Conservation (phyloP, 768 basidiomycete genomes). For the Lactarius quietus region DNA sequence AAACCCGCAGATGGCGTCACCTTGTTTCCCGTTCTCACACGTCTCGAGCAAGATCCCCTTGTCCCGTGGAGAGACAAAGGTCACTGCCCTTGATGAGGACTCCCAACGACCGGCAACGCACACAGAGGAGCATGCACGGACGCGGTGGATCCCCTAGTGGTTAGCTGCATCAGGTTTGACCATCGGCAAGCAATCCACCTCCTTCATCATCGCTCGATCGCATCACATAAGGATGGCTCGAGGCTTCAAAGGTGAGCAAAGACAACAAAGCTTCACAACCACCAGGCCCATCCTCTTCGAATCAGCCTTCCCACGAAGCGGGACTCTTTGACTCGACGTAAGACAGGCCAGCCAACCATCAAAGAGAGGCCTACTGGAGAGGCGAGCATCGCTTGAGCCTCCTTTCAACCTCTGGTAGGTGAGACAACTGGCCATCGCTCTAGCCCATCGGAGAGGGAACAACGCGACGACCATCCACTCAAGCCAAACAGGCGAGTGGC, state of each 20-base stretch:
- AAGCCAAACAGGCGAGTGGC: too few relatives aligned
- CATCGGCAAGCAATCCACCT: slow-evolving; percentile 40
- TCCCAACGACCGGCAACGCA: slow-evolving; percentile 26
- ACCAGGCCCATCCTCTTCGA: slow-evolving; percentile 23
- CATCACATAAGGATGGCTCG: slow-evolving; percentile 25
- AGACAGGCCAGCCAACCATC: slow-evolving; percentile 11
- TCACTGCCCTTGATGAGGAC: slow-evolving; percentile 32
- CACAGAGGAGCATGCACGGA: neutral
- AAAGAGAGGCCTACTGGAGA: slow-evolving; percentile 13
- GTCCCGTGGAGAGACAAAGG: slow-evolving; percentile 30
- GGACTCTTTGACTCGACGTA: slow-evolving; percentile 10
- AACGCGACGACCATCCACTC: too few relatives aligned
- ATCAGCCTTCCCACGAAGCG: slow-evolving; percentile 20
- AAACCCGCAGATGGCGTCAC: too few relatives aligned
- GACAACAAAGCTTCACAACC: neutral
- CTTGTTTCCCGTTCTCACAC: too few relatives aligned
- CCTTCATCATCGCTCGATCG: slow-evolving; percentile 28
- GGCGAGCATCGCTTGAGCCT: slow-evolving; percentile 10
- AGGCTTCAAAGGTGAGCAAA: slow-evolving; percentile 19
- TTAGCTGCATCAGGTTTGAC: slow-evolving; percentile 36
- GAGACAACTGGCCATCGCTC: too few relatives aligned
- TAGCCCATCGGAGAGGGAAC: too few relatives aligned
- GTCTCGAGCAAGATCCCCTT: slow-evolving; percentile 36
- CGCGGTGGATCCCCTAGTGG: slow-evolving; percentile 34
- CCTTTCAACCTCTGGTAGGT: neutral